phyloP scores from a whole-genome alignment of 768 basidiomycete genomes.

The Omphalotus guepiniiformis region DNA sequence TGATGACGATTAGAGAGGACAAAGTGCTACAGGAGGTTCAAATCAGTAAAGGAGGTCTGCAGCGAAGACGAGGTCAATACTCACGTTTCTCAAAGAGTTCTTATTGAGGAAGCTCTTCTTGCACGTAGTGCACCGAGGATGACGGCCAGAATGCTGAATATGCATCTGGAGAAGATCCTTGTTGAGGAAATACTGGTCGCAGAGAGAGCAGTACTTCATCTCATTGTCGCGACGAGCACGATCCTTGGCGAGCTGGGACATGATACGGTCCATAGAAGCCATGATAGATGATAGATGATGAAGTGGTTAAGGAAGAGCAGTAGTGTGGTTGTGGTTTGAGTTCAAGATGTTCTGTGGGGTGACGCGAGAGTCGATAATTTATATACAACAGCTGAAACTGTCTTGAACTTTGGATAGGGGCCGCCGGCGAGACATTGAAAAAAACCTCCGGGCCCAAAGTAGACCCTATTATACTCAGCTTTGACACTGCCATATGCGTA shows the following conservation, averaged over 20 bases:
- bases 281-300: not conserved
- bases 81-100: slow-evolving; percentile 26
- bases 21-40: slow-evolving; percentile 23
- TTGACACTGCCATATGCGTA: too few relatives aligned
- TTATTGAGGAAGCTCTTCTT: slow-evolving; percentile 26
- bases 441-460: not conserved
- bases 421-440: not conserved
- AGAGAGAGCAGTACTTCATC: slow-evolving; percentile 27
- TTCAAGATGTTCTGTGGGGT: not conserved
- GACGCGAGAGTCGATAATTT: too few relatives aligned
- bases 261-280: too few relatives aligned
- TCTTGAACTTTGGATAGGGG: not conserved
- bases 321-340: not conserved
- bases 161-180: slow-evolving; percentile 23
- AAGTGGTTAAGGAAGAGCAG: not conserved
- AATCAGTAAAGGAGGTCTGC: not conserved
- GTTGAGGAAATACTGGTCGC: slow-evolving; percentile 28
- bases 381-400: not conserved
- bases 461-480: too few relatives aligned
- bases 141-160: slow-evolving; percentile 21
- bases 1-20: slow-evolving; percentile 24
- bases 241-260: not conserved
- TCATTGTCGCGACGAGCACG: not conserved
- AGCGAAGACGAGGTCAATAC: slow-evolving; percentile 2
- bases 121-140: slow-evolving; percentile 27